Conservation (phyloP, 2,329 filamentous ascomycete genomes). For the Cordyceps cateniannulata region DNA sequence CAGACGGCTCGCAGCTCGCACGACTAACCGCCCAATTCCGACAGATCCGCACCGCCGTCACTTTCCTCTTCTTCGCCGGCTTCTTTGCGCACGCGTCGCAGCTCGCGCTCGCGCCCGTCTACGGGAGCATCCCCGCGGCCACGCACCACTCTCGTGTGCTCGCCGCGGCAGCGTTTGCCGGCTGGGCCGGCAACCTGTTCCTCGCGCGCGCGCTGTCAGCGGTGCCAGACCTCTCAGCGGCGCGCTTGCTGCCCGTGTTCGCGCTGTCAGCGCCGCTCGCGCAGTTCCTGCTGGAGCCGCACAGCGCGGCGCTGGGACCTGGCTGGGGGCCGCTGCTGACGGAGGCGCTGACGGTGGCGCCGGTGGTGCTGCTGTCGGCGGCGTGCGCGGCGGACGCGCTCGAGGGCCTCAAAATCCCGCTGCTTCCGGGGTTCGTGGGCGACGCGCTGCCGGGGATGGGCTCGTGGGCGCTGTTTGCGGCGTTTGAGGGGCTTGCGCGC, state of each 20-base stretch:
- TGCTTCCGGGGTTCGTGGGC: conserved; percentile 48
- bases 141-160: conserved; percentile 65
- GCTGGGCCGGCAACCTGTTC: conserved; percentile 62
- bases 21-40: conserved; percentile 34
- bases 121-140: conserved; percentile 73
- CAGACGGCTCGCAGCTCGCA: conserved; percentile 24
- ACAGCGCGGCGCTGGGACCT: conserved; percentile 61
- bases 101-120: conserved; percentile 76
- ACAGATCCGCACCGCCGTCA: conserved; percentile 29
- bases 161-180: conserved; percentile 60
- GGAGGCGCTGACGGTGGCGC: conserved; percentile 66
- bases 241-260: conserved; percentile 59
- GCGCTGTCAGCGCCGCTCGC: conserved; percentile 68
- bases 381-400: conserved; percentile 57
- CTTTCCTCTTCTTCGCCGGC: conserved; percentile 37
- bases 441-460: conserved; percentile 60
- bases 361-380: conserved; percentile 57
- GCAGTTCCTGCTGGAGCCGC: conserved; percentile 64
- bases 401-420: conserved; percentile 52
- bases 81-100: conserved; percentile 65
- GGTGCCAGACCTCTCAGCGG: conserved; percentile 36
- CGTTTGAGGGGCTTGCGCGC: conserved; percentile 29
- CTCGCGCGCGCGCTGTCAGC: conserved; percentile 30
- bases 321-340: conserved; percentile 68
- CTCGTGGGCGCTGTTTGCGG: conserved; percentile 59